Evolutionary conservation across 192 early-diverging fungal species (phyloP).

Genomic region (Coemansia sp.): DNA sequence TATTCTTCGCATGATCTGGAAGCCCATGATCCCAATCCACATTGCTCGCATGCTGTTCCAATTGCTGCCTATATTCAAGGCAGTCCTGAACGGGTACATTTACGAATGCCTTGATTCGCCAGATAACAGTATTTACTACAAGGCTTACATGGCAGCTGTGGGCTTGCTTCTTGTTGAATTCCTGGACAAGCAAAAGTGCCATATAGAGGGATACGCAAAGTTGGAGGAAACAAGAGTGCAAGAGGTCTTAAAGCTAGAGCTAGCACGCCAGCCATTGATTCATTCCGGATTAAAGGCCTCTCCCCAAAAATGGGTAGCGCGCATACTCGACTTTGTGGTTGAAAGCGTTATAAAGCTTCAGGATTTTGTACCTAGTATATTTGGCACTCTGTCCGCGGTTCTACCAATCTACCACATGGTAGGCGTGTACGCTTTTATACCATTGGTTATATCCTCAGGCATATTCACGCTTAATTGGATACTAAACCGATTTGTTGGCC

Average conservation of each 20-base stretch:
- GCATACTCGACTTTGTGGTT: not conserved
- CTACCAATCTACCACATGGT: not conserved
- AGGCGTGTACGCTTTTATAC: not conserved
- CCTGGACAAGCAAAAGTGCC: not conserved
- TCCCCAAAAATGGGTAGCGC: too few species aligned
- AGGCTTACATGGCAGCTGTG: not conserved
- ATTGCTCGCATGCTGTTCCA: constrained; percentile 7
- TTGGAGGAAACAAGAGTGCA: not conserved
- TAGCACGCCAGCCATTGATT: not conserved
- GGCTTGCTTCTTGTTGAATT: not conserved
- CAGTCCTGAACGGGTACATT: constrained; percentile 9
- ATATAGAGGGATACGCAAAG: not conserved
- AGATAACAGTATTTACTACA: constrained; percentile 9
- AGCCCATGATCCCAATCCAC: constrained; percentile 32
- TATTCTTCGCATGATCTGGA: constrained; percentile 34
- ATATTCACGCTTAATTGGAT: not conserved
- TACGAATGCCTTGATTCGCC: constrained; percentile 28
- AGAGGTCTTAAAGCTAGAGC: not conserved
- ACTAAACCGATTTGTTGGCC: not conserved
- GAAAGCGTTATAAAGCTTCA: not conserved
- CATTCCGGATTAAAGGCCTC: not conserved
- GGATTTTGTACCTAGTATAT: not conserved
- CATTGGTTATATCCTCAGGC: not conserved
- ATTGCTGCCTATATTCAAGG: not conserved
- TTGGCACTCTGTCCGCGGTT: not conserved